Percentiles rank a stretch among this genome's conserved stretches.
Evolutionary conservation across 164 flowering plant genomes (phyloP).

Genomic region (Vitis rotundifolia): DNA sequence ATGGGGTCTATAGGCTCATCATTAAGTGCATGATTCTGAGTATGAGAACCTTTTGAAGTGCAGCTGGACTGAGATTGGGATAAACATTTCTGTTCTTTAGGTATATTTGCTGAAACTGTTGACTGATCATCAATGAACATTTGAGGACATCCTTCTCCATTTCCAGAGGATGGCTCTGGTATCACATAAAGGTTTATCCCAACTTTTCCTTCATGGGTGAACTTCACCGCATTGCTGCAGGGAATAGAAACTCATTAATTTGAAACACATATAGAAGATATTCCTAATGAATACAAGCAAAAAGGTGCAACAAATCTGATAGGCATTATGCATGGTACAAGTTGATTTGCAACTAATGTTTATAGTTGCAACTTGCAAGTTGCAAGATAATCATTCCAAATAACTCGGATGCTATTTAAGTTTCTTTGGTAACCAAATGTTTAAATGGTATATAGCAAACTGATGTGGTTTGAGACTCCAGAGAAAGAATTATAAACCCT

Average conservation of each 20-base stretch:
- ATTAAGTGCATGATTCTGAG: conserved; percentile 17
- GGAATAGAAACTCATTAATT: not conserved
- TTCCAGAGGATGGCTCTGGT: conserved; percentile 40
- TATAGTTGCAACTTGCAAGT: too few species aligned
- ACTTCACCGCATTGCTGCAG: conserved; percentile 91
- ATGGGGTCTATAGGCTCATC: conserved; percentile 33
- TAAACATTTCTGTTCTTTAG: conserved; percentile 26
- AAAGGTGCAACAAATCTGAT: not conserved
- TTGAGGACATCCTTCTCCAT: conserved; percentile 26
- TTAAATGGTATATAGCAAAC: too few species aligned
- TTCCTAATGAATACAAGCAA: not conserved
- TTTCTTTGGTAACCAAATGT: too few species aligned
- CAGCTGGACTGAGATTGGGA: conserved; percentile 14
- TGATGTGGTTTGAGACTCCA: too few species aligned
- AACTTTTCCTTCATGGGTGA: conserved; percentile 93
- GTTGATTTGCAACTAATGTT: not conserved
- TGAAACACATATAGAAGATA: conserved; percentile 6
- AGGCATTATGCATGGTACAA: not conserved
- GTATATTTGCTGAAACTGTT: conserved; percentile 15
- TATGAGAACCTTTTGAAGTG: conserved; percentile 15
- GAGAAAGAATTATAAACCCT: not conserved
- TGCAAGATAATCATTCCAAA: too few species aligned
- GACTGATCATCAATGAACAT: conserved; percentile 28
- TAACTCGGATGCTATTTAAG: too few species aligned
- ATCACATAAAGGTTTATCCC: conserved; percentile 77